Conservation (phyloP, 1,284 basidiomycete genomes). For the Rugiboletus extremiorientalis region DNA sequence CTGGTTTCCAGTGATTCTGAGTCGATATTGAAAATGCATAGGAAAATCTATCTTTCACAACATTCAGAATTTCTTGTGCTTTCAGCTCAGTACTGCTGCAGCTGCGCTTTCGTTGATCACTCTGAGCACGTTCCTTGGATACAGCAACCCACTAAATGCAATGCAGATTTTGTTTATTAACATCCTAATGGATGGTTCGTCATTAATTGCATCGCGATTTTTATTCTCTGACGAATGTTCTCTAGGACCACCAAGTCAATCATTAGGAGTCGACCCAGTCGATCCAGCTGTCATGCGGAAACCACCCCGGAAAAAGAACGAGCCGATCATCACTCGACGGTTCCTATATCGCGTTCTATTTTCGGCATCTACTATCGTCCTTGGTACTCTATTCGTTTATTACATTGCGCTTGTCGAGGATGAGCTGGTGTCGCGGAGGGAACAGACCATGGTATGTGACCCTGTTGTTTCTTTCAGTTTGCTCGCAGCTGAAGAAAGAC, state of each 20-base stretch:
- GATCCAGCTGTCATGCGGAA: slow-evolving; percentile 87
- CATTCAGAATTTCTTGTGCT: slow-evolving; percentile 96
- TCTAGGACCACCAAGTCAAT: slow-evolving; percentile 90
- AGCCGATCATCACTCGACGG: slow-evolving; percentile 77
- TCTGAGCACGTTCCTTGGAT: slow-evolving; percentile 84
- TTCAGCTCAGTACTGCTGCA: slow-evolving; percentile 96
- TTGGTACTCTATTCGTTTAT: slow-evolving; percentile 89
- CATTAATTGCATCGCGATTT: not conserved
- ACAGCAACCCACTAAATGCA: slow-evolving; percentile 92
- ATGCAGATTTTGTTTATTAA: slow-evolving; percentile 99
- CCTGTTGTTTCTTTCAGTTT: not conserved
- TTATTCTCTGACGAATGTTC: slow-evolving; percentile 2
- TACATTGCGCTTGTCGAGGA: slow-evolving; percentile 74
- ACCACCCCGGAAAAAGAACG: slow-evolving; percentile 88
- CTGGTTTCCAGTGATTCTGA: not conserved
- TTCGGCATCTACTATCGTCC: slow-evolving; percentile 87
- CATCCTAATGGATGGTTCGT: slow-evolving; percentile 94
- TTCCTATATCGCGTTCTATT: slow-evolving; percentile 84
- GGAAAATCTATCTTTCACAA: slow-evolving; percentile 98
- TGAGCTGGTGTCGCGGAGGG: slow-evolving; percentile 77
- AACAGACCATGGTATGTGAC: slow-evolving; percentile 87
- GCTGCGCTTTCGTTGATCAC: slow-evolving; percentile 95
- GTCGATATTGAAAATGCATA: slow-evolving; percentile 25
- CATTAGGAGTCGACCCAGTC: slow-evolving; percentile 94
- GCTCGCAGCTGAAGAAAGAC: not conserved